Evolutionary conservation across 2,329 filamentous ascomycete genomes (phyloP), one percentile per base, ranked within the genome.

Genomic region (Fusarium sp.): DNA sequence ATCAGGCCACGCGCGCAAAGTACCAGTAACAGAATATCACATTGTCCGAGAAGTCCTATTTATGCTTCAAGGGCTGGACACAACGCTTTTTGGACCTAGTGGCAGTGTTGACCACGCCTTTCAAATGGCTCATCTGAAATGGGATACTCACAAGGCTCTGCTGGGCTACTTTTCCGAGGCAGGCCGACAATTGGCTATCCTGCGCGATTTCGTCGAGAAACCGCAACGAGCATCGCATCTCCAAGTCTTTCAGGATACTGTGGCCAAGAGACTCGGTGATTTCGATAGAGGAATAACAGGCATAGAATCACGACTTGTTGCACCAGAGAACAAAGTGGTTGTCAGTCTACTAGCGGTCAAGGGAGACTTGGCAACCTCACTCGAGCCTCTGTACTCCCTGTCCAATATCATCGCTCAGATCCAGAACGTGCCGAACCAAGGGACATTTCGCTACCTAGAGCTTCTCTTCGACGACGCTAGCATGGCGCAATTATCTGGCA

Each of bases 21-120:
- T 78, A 1, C 68, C 75, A 2, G 78, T 94, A 6, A 85, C 89
- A 0, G 93, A 97, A 71, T 78, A 90, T 2, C 87, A 93, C 62
- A 79, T 88, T 10, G 78, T 93, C 23, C 86, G 92, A 43, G 93
- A 98, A 49, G 84, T 87, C 0, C 79, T 97, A 1, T 94, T 92
- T 68, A 96, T 97, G 91, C 82, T 98, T 0, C 85, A 87, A 49
- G 93, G 93, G 1, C 78, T 95, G 4, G 84, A 88, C 6, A 94
- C 90, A 3, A 88, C 87, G 2, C 71, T 97, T 1, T 97, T 93
- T 68, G 77, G 77, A 52, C 19, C 66, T 4, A 70, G 79, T 44
- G 78, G 76, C 13, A 63, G 72, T 7, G 78, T 79, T 0, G 71
- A 75, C 2, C 68, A 76, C 4, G 67, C 66, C 1, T 84, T 80